Percentiles rank a stretch among this genome's conserved stretches.
Conservation (phyloP, 1,284 basidiomycete genomes). For the Nidula niveotomentosa region DNA sequence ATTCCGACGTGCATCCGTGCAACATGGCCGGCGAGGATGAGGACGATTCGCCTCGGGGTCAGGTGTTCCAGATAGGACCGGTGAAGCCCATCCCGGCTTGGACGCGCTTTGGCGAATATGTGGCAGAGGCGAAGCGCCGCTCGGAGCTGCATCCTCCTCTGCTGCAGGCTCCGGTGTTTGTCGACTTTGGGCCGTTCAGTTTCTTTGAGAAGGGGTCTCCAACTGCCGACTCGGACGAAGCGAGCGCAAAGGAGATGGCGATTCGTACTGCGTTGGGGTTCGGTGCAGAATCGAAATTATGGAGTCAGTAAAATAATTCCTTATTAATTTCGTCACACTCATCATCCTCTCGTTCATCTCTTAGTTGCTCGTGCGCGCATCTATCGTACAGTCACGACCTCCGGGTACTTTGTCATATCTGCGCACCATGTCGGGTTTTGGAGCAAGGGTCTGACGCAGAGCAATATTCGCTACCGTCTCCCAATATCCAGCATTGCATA, state of each 20-base stretch:
- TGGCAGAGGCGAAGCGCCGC: conserved; percentile 28
- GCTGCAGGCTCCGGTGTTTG: conserved; percentile 24
- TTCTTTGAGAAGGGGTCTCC: conserved; percentile 28
- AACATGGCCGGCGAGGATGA: too few species aligned
- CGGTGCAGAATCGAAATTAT: conserved; percentile 33
- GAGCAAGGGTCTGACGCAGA: conserved; percentile 41
- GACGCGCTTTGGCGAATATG: conserved; percentile 22
- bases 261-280: conserved; percentile 32
- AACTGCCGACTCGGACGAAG: conserved; percentile 2
- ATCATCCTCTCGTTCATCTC: conserved; percentile 2
- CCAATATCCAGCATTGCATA: conserved; percentile 40
- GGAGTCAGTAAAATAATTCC: conserved; percentile 35
- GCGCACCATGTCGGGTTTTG: conserved; percentile 45
- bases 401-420: conserved; percentile 46
- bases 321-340: not conserved
- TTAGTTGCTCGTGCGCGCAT: conserved; percentile 38
- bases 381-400: conserved; percentile 30
- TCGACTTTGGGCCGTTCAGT: conserved; percentile 44
- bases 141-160: conserved; percentile 4
- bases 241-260: conserved; percentile 24
- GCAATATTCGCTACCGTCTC: conserved; percentile 52
- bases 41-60: too few species aligned
- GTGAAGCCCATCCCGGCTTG: conserved; percentile 23
- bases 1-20: too few species aligned
- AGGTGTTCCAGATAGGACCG: conserved; percentile 31